Conservation (phyloP, 768 basidiomycete genomes). For the Suillus americanus region DNA sequence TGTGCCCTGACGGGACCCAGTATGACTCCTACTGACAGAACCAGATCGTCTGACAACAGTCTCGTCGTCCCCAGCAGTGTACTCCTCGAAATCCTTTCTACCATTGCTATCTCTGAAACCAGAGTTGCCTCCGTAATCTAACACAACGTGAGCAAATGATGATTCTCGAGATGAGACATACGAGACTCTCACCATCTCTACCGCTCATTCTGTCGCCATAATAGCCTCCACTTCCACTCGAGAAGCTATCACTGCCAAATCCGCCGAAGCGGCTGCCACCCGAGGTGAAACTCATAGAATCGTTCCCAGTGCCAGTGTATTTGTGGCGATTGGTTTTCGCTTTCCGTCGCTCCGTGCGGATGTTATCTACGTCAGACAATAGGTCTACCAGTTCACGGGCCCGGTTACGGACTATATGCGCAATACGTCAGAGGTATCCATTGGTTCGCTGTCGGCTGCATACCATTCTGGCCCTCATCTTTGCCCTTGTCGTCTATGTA, state of each 20-base stretch:
- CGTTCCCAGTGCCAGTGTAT: constrained; percentile 85
- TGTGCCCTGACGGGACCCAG: constrained; percentile 40
- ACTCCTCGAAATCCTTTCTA: constrained; percentile 80
- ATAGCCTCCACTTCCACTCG: constrained; percentile 34
- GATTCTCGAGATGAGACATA: constrained; percentile 9
- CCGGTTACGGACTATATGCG: constrained; percentile 81
- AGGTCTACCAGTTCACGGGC: constrained; percentile 92
- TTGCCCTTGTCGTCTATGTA: constrained; percentile 99
- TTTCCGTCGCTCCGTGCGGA: constrained; percentile 85
- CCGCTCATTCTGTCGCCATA: constrained; percentile 44
- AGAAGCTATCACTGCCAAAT: constrained; percentile 58
- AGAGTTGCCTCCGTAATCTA: constrained; percentile 43
- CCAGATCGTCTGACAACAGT: constrained; percentile 38
- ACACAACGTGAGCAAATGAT: constrained; percentile 17
- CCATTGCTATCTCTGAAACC: constrained; percentile 61
- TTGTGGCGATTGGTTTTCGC: constrained; percentile 91
- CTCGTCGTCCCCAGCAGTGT: constrained; percentile 97
- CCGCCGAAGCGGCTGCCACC: constrained; percentile 65
- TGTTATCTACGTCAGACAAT: constrained; percentile 86
- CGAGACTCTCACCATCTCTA: constrained; percentile 36
- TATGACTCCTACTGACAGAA: constrained; percentile 35
- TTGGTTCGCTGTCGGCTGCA: constrained; percentile 8
- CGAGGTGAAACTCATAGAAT: constrained; percentile 64
- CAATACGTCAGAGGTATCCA: constrained; percentile 1
- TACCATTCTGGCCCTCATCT: constrained; percentile 96